Percentiles rank a stretch among this genome's conserved stretches.
Evolutionary conservation across 2,329 filamentous ascomycete genomes (phyloP).

Genomic region (Trichophaea hybrida): DNA sequence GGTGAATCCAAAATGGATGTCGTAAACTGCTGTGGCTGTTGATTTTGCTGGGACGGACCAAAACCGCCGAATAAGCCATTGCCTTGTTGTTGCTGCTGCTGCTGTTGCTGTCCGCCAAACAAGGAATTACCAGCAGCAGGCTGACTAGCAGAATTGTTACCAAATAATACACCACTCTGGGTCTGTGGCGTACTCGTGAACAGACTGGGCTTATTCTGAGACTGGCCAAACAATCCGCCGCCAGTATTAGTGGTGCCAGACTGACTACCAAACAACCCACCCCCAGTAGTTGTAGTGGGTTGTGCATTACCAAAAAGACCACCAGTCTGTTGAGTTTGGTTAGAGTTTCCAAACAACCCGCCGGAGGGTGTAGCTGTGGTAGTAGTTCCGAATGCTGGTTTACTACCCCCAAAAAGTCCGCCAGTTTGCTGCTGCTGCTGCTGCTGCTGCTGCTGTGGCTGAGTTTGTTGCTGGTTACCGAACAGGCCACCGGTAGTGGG

Average conservation of each 20-base stretch:
- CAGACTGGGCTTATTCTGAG: constrained; percentile 31
- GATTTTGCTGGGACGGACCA: constrained; percentile 42
- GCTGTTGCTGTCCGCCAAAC: constrained; percentile 36
- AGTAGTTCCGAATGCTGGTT: constrained; percentile 29
- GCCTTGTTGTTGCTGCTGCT: constrained; percentile 38
- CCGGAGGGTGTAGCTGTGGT: constrained; percentile 32
- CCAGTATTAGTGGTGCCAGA: constrained; percentile 15
- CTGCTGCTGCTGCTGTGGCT: constrained; percentile 6
- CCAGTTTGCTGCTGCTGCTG: constrained; percentile 4
- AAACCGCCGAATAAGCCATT: constrained; percentile 33
- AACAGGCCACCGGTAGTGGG: constrained; percentile 31
- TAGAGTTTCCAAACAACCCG: constrained; percentile 31
- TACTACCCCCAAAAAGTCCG: constrained; percentile 28
- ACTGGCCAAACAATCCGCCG: constrained; percentile 34
- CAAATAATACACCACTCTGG: constrained; percentile 38
- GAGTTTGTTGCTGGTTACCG: constrained; percentile 31
- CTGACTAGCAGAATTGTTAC: constrained; percentile 29
- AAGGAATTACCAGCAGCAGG: constrained; percentile 35
- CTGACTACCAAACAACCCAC: constrained; percentile 34
- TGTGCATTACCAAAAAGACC: constrained; percentile 31
- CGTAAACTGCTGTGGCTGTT: constrained; percentile 49
- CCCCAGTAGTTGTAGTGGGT: constrained; percentile 30
- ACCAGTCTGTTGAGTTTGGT: constrained; percentile 25
- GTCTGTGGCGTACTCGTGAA: constrained; percentile 34
- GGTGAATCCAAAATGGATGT: constrained; percentile 74